Evolutionary conservation across 1,139 yeast species (phyloP).

Genomic region (Hanseniaspora uvarum): DNA sequence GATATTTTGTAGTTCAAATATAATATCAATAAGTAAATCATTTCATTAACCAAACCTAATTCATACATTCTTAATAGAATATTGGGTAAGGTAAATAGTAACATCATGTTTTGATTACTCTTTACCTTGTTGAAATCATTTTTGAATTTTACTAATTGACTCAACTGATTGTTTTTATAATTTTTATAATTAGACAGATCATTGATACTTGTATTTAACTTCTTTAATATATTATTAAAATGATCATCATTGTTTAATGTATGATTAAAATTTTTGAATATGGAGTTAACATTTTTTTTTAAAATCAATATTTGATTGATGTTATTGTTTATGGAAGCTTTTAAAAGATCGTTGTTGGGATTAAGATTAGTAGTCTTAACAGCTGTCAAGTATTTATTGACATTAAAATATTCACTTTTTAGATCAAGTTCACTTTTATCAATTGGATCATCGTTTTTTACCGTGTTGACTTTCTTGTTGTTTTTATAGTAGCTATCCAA

Average conservation of each 20-base stretch:
- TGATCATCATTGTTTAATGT: constrained; percentile 1
- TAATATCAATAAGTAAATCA: neutral
- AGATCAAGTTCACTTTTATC: neutral
- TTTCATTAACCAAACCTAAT: constrained; percentile 1
- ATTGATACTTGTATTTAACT: neutral
- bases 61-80: neutral
- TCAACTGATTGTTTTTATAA: neutral
- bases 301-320: constrained; percentile 9
- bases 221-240: neutral
- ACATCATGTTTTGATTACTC: neutral
- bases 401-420: constrained; percentile 1
- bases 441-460: neutral
- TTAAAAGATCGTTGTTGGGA: neutral
- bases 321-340: constrained; percentile 1
- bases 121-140: constrained; percentile 3
- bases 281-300: constrained; percentile 10
- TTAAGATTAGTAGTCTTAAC: neutral
- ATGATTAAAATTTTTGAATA: neutral
- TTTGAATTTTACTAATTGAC: neutral
- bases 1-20: constrained; percentile 3
- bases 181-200: constrained; percentile 1
- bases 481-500: neutral
- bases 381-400: neutral
- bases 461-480: neutral
- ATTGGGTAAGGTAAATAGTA: constrained; percentile 7